phyloP scores from a whole-genome alignment of 164 flowering plant genomes.

The grape (Vitis vinifera) region DNA sequence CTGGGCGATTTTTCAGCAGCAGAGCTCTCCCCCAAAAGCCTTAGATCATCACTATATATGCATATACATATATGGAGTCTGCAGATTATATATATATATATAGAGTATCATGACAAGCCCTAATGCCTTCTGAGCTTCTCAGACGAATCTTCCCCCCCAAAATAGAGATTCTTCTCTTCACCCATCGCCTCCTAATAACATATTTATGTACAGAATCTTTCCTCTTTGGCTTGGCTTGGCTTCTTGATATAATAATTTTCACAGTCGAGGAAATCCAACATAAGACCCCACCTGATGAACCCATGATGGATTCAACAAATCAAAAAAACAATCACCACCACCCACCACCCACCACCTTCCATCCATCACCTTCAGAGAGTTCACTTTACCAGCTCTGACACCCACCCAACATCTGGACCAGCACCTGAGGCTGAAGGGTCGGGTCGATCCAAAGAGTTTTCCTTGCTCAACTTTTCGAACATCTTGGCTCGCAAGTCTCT shows the following conservation, averaged over 20 bases:
- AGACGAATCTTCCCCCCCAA: slow-evolving; percentile 10
- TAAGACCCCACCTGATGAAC: background rate
- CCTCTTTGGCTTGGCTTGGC: too few relatives aligned
- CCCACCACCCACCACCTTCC: background rate
- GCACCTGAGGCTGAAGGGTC: slow-evolving; percentile 10
- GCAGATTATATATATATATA: background rate
- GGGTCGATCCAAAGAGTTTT: slow-evolving; percentile 42
- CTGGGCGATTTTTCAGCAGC: slow-evolving; percentile 1
- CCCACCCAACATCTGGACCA: slow-evolving; percentile 75
- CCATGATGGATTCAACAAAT: background rate
- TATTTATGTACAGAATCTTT: slow-evolving; percentile 10
- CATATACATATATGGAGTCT: background rate
- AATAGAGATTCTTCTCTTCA: slow-evolving; percentile 15
- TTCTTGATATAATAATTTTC: slow-evolving; percentile 2
- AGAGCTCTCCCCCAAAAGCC: background rate
- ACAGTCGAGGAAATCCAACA: slow-evolving; percentile 13
- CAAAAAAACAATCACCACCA: background rate
- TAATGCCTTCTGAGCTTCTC: background rate
- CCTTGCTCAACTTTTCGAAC: slow-evolving; percentile 62
- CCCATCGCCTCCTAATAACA: background rate
- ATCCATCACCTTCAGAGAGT: background rate
- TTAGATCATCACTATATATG: background rate
- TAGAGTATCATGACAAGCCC: background rate
- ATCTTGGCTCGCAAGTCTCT: slow-evolving; percentile 50
- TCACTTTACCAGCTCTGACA: slow-evolving; percentile 68